Evolutionary conservation across 257 asterid species (phyloP), one percentile per base, ranked within the genome.

Genomic region (Solanum bukasovii): DNA sequence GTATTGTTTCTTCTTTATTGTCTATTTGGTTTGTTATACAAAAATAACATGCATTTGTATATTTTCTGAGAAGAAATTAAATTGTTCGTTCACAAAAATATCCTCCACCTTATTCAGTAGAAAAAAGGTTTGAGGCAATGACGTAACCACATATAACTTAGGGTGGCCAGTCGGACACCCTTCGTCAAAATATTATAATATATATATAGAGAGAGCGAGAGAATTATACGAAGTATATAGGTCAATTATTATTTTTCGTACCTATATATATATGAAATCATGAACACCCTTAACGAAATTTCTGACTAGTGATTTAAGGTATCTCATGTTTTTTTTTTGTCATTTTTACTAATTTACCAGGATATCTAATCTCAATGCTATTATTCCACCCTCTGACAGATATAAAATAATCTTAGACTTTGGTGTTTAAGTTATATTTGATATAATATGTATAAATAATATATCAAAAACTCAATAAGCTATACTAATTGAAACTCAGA

Each of bases 361-460:
- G 73, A 67, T 25, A 25, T 2, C 34, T 67, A 67, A 25, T 25
- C 4, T 3, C 34, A 34, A 0, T 67, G 31, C 9, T 67, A 67
- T 67, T 67, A 25, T 25, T 6, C 18, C 34, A n/a, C 0, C 18
- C 72, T 65, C 0, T 0, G 4, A 6, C 3, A 0, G 2, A 3
- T 5, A 25, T 65, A 65, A 65, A 63, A 5, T 65, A 9, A 0
- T 65, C 33, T 11, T 11, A 0, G 7, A 25, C 1, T 65, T 25
- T 25, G 2, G 72, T 63, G 14, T 56, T 56, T 56, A 3, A 56
- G 65, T 18, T 56, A 18, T 56, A 56, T 18, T 56, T 56, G 65
- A 56, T 7, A 52, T 16, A 16, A 16, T 52, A 56, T 56, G 65
- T 18, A 6, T 18, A 56, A 56, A 56, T 18, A 56, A 56, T 18